These are phyloP conservation scores for Penicillium sp. DNA, from an alignment of 2,329 filamentous ascomycete species.

Conservation along the genomic window DNA sequence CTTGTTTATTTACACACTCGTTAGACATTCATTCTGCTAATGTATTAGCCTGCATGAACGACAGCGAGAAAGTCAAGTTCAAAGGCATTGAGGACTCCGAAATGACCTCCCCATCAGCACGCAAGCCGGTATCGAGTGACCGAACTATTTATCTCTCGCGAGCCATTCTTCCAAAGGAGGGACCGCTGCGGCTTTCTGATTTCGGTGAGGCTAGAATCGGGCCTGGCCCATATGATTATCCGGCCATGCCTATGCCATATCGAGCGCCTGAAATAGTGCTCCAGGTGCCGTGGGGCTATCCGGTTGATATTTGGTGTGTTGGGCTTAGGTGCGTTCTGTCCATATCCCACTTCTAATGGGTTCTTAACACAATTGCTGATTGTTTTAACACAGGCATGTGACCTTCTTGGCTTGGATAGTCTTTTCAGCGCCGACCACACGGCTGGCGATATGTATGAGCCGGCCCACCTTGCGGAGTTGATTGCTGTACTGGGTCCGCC, in stretches of 20 bases:
- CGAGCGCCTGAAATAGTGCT: conserved; percentile 32
- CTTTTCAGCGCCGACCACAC: conserved; percentile 44
- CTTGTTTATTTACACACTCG: neutral
- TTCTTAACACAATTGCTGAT: neutral
- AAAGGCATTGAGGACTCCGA: conserved; percentile 29
- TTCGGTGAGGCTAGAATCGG: conserved; percentile 33
- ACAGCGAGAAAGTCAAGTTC: conserved; percentile 24
- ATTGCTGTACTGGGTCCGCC: conserved; percentile 44
- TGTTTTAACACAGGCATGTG: conserved; percentile 40
- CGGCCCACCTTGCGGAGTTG: conserved; percentile 46
- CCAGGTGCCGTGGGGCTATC: conserved; percentile 31
- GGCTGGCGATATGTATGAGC: conserved; percentile 37
- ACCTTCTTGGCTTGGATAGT: conserved; percentile 43
- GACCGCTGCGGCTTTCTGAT: conserved; percentile 30
- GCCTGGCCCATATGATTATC: conserved; percentile 20
- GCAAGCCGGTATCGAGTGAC: conserved; percentile 37
- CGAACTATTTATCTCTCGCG: conserved; percentile 33
- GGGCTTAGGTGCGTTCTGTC: conserved; percentile 26
- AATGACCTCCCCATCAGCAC: conserved; percentile 26
- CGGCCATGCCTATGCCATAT: conserved; percentile 31
- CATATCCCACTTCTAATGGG: neutral
- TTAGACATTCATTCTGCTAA: conserved; percentile 36
- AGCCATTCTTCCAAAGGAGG: conserved; percentile 25
- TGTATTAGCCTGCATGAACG: conserved; percentile 29
- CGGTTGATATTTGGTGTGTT: conserved; percentile 35